Base-by-base conservation (phyloP, 768 basidiomycete species). In the Sporobolomyces pararoseus region DNA sequence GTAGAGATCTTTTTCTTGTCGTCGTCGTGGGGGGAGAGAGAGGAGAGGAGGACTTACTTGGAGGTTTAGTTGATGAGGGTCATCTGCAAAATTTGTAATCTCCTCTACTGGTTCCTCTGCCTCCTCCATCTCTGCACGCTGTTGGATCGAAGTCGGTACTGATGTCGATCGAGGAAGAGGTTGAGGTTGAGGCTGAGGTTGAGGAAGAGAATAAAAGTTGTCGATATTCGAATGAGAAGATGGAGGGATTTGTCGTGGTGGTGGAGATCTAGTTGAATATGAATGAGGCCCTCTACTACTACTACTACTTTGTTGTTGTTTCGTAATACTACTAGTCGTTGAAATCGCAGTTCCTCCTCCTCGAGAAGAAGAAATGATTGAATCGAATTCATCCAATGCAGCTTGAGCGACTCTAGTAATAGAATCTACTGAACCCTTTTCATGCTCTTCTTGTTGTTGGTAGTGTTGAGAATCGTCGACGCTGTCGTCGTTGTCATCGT, bases 401-500 rank as follows among this genome's bases (percentile, higher is more conserved):
- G 69, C 69, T 46, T 66, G 59, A 2, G 69, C 69, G 0, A 70
- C 64, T 2, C 69, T 47, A 34, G 42, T 46, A 5, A 65, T 54
- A 27, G 64, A 65, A 10, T 70, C 69, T 9, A 70, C 19, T 19
- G 69, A 70, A 0, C 17, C 19, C 10, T 44, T 29, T 31, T 34
- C 42, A 7, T 55, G 32, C 27, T 37, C 44, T 23, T 25, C 46
- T 35, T 27, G 44, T 3, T 16, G 25, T 9, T 19, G 16, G 23
- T 34, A 31, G 10, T 37, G 25, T 17, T 57, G 5, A 7, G 12
- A 19, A 27, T 21, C 27, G 17, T 57, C 35, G 5, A 29, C 14
- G 46, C 50, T 47, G 4, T 31, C 42, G 3, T 44, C 37, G 9
- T 42, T 17, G 9, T 42, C 39, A n/a, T n/a, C n/a, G n/a, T n/a